phyloP scores from a whole-genome alignment of 2,329 filamentous ascomycete genomes.

The Keithomyces neogunnii region DNA sequence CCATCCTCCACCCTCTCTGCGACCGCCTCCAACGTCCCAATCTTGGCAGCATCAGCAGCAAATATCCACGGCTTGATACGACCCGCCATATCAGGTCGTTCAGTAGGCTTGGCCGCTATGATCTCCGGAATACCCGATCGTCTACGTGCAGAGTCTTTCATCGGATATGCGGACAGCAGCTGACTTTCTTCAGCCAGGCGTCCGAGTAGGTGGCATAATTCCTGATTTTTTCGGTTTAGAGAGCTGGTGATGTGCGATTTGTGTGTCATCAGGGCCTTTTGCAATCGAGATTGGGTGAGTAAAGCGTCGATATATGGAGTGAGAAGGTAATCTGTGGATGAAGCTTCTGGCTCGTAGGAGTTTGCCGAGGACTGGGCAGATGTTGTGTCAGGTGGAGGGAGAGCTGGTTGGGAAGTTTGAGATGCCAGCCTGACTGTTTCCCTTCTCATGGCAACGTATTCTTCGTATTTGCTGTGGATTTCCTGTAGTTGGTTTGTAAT shows the following conservation, averaged over 20 bases:
- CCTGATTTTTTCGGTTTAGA: slow-evolving; percentile 42
- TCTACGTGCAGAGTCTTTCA: slow-evolving; percentile 24
- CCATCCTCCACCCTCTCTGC: slow-evolving; percentile 53
- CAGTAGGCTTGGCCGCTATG: slow-evolving; percentile 25
- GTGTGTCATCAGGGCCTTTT: slow-evolving; percentile 49
- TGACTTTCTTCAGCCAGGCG: slow-evolving; percentile 55
- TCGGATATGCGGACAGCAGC: slow-evolving; percentile 44
- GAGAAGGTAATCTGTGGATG: slow-evolving; percentile 33
- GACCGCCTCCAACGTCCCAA: slow-evolving; percentile 47
- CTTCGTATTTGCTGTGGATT: slow-evolving; percentile 45
- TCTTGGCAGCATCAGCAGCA: slow-evolving; percentile 52
- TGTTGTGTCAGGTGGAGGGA: slow-evolving; percentile 4
- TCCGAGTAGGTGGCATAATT: slow-evolving; percentile 40
- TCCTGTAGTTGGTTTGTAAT: slow-evolving; percentile 32
- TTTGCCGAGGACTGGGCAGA: not conserved
- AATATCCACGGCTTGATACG: slow-evolving; percentile 50
- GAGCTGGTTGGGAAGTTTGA: slow-evolving; percentile 20
- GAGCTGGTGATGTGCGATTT: slow-evolving; percentile 47
- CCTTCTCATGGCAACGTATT: slow-evolving; percentile 42
- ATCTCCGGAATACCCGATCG: slow-evolving; percentile 37
- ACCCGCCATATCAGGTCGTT: slow-evolving; percentile 29
- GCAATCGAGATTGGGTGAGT: slow-evolving; percentile 42
- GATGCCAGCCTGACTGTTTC: slow-evolving; percentile 34
- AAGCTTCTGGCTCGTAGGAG: slow-evolving; percentile 9
- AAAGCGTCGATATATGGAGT: slow-evolving; percentile 49